Conservation (phyloP, 2,329 filamentous ascomycete genomes). For the Cryphonectria parasitica region DNA sequence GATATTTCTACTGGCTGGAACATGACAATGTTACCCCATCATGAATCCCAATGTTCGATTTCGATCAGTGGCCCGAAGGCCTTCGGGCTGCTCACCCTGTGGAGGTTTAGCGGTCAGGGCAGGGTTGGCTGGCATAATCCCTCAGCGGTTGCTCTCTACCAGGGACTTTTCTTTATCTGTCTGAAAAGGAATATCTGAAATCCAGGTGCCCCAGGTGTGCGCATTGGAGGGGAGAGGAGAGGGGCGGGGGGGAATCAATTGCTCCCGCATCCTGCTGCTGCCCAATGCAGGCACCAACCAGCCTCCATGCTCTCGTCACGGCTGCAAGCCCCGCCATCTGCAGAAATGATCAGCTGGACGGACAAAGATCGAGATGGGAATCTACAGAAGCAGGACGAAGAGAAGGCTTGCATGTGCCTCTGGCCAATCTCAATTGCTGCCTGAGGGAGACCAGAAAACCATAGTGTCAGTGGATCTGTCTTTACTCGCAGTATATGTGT, state of each 20-base stretch:
- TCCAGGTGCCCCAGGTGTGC: not conserved
- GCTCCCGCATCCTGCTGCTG: conserved; percentile 6
- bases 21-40: conserved; percentile 25
- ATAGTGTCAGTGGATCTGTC: not conserved
- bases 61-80: conserved; percentile 24
- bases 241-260: not conserved
- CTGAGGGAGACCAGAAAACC: not conserved
- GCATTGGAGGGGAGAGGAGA: not conserved
- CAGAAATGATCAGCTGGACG: conserved; percentile 7
- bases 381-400: not conserved
- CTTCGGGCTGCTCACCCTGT: conserved; percentile 23
- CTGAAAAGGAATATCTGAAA: not conserved
- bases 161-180: not conserved
- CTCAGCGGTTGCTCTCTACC: not conserved
- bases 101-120: conserved; percentile 11
- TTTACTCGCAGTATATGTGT: not conserved
- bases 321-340: not conserved
- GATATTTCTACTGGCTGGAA: conserved; percentile 21
- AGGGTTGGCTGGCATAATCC: conserved; percentile 6
- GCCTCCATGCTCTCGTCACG: not conserved
- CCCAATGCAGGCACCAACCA: not conserved
- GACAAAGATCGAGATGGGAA: conserved; percentile 15
- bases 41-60: conserved; percentile 20
- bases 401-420: not conserved
- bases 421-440: not conserved